Evolutionary conservation across 805 yeast species (phyloP), one percentile per base, ranked within the genome.

Genomic region (Tetrapisispora phaffii): DNA sequence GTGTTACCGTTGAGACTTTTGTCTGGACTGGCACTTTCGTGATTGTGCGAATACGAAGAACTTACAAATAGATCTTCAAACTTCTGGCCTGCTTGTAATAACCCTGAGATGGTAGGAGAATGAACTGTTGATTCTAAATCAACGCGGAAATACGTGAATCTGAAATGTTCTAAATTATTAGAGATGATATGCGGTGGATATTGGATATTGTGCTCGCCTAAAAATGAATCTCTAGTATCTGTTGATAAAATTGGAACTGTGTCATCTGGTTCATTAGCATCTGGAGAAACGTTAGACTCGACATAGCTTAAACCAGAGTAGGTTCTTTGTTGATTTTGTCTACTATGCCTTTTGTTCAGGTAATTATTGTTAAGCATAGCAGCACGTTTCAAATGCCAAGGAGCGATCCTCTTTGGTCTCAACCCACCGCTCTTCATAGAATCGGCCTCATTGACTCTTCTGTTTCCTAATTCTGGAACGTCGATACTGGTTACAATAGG

Each of bases 141-240:
- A 51, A 88, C 96, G 52, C 97, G 73, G 65, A 93, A 90, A 59
- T 90, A 90, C 0, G 97, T 87, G 68, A 85, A 90, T 50, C 97
- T 71, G 60, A 79, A 80, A 49, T 77, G 77, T 46, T 75, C 78
- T 15, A 72, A 73, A 39, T 71, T 69, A 49, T 69, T 70, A 29
- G 69, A 65, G 21, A 69, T 60, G 38, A 70, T 69, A 43, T 70
- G 73, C 3, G 72, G 73, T 15, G 74, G 74, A 43, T 70, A 70
- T 45, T 68, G 63, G 26, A 63, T 61, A 44, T 57, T 59, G 36
- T 62, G 56, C 2, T 64, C 65, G 10, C 55, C 63, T 6, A 60
- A 48, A 24, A 57, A 54, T 42, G 57, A 53, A 38, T 56, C 62
- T 15, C 57, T 54, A 52, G 53, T 50, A 6, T 47, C 46, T 29